Conservation (phyloP, 331 rosid species). For the Arachis monticola region DNA sequence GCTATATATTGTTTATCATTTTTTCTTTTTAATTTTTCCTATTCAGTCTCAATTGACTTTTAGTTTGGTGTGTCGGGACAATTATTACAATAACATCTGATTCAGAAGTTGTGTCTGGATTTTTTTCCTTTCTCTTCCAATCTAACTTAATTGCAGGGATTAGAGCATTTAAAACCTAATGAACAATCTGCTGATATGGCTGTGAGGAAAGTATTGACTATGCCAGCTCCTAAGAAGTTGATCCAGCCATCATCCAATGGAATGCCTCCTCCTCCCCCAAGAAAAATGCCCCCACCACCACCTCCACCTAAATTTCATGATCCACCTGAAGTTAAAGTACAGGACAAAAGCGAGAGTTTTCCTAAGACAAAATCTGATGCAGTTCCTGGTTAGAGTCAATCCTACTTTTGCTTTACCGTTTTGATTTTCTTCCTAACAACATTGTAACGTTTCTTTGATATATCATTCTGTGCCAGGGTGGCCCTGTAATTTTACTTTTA, state of each 20-base stretch:
- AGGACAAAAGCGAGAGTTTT: slow-evolving; percentile 49
- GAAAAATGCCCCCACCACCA: slow-evolving; percentile 56
- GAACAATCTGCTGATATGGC: slow-evolving; percentile 47
- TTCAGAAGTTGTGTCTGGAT: slow-evolving; percentile 53
- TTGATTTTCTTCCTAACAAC: slow-evolving; percentile 24
- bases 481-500: slow-evolving; percentile 19
- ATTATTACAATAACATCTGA: slow-evolving; percentile 29
- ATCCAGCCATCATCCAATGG: slow-evolving; percentile 51
- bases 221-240: slow-evolving; percentile 90
- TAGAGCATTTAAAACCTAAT: slow-evolving; percentile 46
- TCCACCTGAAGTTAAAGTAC: slow-evolving; percentile 45
- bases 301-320: slow-evolving; percentile 67
- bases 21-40: slow-evolving; percentile 3
- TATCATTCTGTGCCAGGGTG: slow-evolving; percentile 13
- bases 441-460: slow-evolving; percentile 15
- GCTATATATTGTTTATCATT: slow-evolving; percentile 16
- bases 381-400: slow-evolving; percentile 71
- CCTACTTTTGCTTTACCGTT: slow-evolving; percentile 7
- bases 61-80: slow-evolving; percentile 24
- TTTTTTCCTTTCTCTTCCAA: slow-evolving; percentile 45
- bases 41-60: slow-evolving; percentile 31
- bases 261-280: slow-evolving; percentile 58
- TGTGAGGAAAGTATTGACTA: slow-evolving; percentile 69
- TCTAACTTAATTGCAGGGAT: slow-evolving; percentile 70
- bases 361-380: slow-evolving; percentile 49